These are phyloP conservation scores for Lodderomyces theae DNA, from an alignment of 1,139 yeast species.

Conservation along the genomic window DNA sequence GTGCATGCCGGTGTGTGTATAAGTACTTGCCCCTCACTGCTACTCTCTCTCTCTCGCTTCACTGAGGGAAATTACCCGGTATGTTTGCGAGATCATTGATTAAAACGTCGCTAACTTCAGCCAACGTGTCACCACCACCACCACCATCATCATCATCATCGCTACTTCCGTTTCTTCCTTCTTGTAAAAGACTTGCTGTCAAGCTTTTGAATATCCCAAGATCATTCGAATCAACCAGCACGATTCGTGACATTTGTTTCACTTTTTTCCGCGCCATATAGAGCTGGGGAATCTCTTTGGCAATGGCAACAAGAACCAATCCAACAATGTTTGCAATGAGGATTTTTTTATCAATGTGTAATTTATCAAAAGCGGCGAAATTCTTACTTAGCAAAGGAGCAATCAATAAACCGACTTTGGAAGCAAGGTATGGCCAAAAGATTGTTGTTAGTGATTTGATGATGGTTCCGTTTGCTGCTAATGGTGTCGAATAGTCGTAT, in stretches of 20 bases:
- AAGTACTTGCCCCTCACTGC: no score
- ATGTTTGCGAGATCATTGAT: not conserved
- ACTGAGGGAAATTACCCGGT: slow-evolving; percentile 3
- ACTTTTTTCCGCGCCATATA: slow-evolving; percentile 29
- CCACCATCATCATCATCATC: not conserved
- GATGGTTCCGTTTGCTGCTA: slow-evolving; percentile 25
- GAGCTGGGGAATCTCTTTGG: slow-evolving; percentile 34
- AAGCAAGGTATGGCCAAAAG: slow-evolving; percentile 41
- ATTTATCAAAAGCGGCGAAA: slow-evolving; percentile 6
- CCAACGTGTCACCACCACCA: not conserved
- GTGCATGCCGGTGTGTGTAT: no score
- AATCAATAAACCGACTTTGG: slow-evolving; percentile 32
- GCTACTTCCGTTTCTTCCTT: not conserved
- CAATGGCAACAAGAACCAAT: slow-evolving; percentile 30
- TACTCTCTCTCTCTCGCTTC: not conserved
- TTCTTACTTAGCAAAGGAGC: slow-evolving; percentile 15
- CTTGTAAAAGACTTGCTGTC: not conserved
- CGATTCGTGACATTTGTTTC: slow-evolving; percentile 22
- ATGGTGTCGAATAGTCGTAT: slow-evolving; percentile 34
- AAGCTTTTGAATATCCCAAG: not conserved
- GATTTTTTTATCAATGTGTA: slow-evolving; percentile 25
- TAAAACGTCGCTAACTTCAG: not conserved
- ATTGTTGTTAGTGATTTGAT: slow-evolving; percentile 33
- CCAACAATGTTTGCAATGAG: slow-evolving; percentile 36
- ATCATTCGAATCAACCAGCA: slow-evolving; percentile 12